These are phyloP conservation scores for Selaginella tamariscina DNA, from an alignment of 75 land plant species.

Conservation along the genomic window DNA sequence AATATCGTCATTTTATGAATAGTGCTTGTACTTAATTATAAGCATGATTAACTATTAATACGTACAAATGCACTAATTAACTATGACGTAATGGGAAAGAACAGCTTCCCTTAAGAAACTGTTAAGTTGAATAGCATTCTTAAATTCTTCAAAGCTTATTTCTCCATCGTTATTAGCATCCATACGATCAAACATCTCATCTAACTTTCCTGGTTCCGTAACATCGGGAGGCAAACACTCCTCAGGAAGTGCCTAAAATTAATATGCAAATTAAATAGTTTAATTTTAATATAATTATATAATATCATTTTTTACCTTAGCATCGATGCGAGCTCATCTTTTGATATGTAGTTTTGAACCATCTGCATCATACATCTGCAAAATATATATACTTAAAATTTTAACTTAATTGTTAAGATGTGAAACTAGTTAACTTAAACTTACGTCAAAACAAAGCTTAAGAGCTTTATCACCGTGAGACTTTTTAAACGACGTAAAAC, in stretches of 20 bases:
- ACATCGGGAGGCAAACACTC: slow-evolving; percentile 50
- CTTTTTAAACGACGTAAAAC: slow-evolving; percentile 44
- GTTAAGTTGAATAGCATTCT: slow-evolving; percentile 43
- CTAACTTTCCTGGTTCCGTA: slow-evolving; percentile 49
- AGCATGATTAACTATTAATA: too few species aligned
- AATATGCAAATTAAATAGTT: neutral
- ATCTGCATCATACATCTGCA: slow-evolving; percentile 59
- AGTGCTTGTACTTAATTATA: too few species aligned
- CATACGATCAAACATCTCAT: slow-evolving; percentile 52
- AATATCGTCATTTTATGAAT: too few species aligned
- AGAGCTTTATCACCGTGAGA: slow-evolving; percentile 59
- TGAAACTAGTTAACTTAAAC: neutral
- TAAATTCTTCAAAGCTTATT: slow-evolving; percentile 51
- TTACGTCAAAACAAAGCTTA: slow-evolving; percentile 52
- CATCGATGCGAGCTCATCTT: slow-evolving; percentile 53
- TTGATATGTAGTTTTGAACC: slow-evolving; percentile 52
- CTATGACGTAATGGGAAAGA: slow-evolving; percentile 40
- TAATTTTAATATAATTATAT: neutral
- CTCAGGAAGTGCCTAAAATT: slow-evolving; percentile 50
- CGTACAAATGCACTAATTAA: too few species aligned
- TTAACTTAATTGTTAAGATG: too few species aligned
- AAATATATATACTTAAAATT: neutral
- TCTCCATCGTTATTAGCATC: slow-evolving; percentile 51
- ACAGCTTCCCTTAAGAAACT: slow-evolving; percentile 48
- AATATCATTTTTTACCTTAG: slow-evolving; percentile 37